phyloP scores from a whole-genome alignment of 805 yeast species.

The Candida sphagnicola region DNA sequence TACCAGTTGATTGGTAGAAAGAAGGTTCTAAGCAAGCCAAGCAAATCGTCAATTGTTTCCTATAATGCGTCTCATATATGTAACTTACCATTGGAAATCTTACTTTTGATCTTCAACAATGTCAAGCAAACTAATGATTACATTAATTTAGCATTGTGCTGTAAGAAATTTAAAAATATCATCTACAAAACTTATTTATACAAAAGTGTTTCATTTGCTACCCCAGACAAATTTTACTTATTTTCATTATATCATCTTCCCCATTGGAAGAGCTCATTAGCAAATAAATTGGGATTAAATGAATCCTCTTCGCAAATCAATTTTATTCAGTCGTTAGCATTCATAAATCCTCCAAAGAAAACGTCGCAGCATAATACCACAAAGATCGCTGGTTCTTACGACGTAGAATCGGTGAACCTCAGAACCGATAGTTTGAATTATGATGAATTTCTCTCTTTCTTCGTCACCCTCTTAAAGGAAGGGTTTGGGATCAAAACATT shows the following conservation, averaged over 20 bases:
- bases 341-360: constrained; percentile 32
- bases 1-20: constrained; percentile 42
- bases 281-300: constrained; percentile 16
- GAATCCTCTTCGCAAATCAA: constrained; percentile 30
- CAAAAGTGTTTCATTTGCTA: constrained; percentile 23
- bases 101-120: constrained; percentile 29
- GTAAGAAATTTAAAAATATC: constrained; percentile 32
- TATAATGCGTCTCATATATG: constrained; percentile 31
- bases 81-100: constrained; percentile 42
- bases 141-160: constrained; percentile 26
- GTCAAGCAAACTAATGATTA: constrained; percentile 19
- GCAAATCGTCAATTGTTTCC: constrained; percentile 8
- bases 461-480: constrained; percentile 35
- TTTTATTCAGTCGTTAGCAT: constrained; percentile 22
- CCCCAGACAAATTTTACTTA: constrained; percentile 25
- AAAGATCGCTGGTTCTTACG: constrained; percentile 35
- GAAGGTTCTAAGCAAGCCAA: constrained; percentile 13
- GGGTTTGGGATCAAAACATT: constrained; percentile 45
- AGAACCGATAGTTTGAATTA: constrained; percentile 16
- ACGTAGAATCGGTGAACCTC: constrained; percentile 20
- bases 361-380: constrained; percentile 17
- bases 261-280: constrained; percentile 11
- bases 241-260: constrained; percentile 33
- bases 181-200: constrained; percentile 37
- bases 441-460: constrained; percentile 19